Evolutionary conservation across 164 flowering plant genomes (phyloP).

Genomic region (Dillenia suffruticosa): DNA sequence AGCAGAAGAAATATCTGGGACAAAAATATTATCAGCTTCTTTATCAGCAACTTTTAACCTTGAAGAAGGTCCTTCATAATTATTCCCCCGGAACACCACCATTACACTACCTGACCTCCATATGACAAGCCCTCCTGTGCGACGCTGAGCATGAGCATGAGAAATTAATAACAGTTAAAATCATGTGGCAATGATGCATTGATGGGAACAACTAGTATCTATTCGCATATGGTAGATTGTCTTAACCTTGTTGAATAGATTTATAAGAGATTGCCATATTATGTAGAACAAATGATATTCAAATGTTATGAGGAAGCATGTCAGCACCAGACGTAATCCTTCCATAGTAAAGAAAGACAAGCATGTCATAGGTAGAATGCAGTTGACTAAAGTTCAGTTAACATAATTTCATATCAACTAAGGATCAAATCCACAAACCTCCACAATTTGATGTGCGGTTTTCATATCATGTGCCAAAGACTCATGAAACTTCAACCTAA

Average conservation of each 20-base stretch:
- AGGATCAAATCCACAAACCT: slow-evolving; percentile 48
- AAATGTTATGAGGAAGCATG: no score
- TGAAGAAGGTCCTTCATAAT: slow-evolving; percentile 67
- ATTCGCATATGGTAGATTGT: no score
- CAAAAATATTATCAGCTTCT: slow-evolving; percentile 43
- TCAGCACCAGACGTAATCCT: no score
- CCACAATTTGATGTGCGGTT: slow-evolving; percentile 84
- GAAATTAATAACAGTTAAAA: slow-evolving; percentile 7
- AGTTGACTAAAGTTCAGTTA: neutral
- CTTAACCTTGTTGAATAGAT: no score
- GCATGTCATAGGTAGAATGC: no score
- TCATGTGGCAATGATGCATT: no score
- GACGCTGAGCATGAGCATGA: slow-evolving; percentile 63
- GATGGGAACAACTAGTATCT: no score
- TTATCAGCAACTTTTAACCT: slow-evolving; percentile 23
- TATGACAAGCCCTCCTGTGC: slow-evolving; percentile 86
- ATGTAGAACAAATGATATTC: no score
- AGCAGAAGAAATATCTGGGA: slow-evolving; percentile 63
- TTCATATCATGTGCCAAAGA: slow-evolving; percentile 81
- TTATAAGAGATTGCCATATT: no score
- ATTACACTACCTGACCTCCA: slow-evolving; percentile 97
- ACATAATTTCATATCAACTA: neutral
- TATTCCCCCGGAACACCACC: slow-evolving; percentile 84
- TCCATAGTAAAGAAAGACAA: no score
- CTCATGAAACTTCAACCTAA: slow-evolving; percentile 93